Evolutionary conservation across 352 stramenopile species (phyloP), one percentile per base, ranked within the genome.

Genomic region (Chrysophaeum taylorii): DNA sequence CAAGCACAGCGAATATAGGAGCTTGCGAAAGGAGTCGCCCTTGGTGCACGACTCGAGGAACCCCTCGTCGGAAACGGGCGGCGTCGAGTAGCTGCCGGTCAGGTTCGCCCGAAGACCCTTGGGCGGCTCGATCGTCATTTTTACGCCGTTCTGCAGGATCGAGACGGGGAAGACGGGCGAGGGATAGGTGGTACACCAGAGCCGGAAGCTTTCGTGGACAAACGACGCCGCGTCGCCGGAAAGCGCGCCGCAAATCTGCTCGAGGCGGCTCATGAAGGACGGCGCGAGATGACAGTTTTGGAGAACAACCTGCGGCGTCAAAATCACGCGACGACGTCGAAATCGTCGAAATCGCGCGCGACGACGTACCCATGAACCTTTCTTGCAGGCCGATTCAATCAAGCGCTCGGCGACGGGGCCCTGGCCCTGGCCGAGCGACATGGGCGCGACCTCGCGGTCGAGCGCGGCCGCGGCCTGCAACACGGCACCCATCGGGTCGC

Each of bases 151-250:
- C 77, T 97, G 91, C 29, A 97, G 81, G 42, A 97, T 86, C 0
- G 89, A 87, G 0, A 92, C 86, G 0, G 91, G 91, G 71, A 97
- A 97, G 16, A 96, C 87, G 60, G 92, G 82, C 21, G 86, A 93
- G 29, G 91, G 91, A 70, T 96, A 96, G 37, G 89, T 96, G 18
- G 91, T 97, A 72, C 87, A 95, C 91, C 91, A 97, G 29, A 97
- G 73, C 23, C 91, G 83, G 74, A 96, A 97, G 48, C 92, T 82
- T 12, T 74, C 63, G 71, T 96, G 87, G n/a, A n/a, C n/a, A n/a
- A n/a, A n/a, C 41, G 41, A 21, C 0, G 83, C 89, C 70, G 87
- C 88, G 25, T 94, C 75, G 78, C 35, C 79, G 25, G 74, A 36
- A 14, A 81, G 45, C 33, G 41, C 61, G 54, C 79, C 79, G 79